Percentiles rank a stretch among this genome's conserved stretches.
phyloP scores from a whole-genome alignment of 306 rosid species.

The Trifolium fragiferum region DNA sequence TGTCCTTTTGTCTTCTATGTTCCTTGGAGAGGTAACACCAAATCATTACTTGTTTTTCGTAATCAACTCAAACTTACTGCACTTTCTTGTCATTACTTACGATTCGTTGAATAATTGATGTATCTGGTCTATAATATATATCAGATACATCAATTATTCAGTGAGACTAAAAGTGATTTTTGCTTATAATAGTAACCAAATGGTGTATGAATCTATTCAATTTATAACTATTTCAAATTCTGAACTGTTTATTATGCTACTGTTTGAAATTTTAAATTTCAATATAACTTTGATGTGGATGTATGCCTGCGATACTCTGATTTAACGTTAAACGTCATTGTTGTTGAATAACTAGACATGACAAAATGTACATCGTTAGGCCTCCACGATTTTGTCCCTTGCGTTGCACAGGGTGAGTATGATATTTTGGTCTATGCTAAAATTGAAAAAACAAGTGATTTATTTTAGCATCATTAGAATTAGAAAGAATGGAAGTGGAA shows the following conservation, averaged over 20 bases:
- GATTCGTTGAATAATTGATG: too few relatives aligned
- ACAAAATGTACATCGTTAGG: not conserved
- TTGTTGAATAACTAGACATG: too few relatives aligned
- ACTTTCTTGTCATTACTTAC: not conserved
- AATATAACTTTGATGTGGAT: not conserved
- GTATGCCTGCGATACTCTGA: not conserved
- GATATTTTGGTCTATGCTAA: not conserved
- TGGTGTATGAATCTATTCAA: too few relatives aligned
- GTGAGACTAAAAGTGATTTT: too few relatives aligned
- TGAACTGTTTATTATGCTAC: not conserved
- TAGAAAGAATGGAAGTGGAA: not conserved
- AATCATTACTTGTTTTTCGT: not conserved
- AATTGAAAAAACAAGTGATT: not conserved
- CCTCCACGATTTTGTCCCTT: not conserved
- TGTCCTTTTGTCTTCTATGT: slow-evolving; percentile 86
- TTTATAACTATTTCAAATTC: too few relatives aligned
- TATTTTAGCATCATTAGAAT: not conserved
- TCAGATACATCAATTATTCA: too few relatives aligned
- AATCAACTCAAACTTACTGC: not conserved
- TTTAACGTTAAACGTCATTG: too few relatives aligned
- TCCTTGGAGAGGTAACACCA: slow-evolving; percentile 79
- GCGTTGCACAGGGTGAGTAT: not conserved
- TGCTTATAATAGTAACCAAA: too few relatives aligned
- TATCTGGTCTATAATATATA: too few relatives aligned
- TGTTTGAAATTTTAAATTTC: not conserved